A percentile compares a stretch with the other conserved stretches of the same genome.
Conservation (phyloP, 2,329 filamentous ascomycete species). For the Pseudogymnoascus pannorum region DNA sequence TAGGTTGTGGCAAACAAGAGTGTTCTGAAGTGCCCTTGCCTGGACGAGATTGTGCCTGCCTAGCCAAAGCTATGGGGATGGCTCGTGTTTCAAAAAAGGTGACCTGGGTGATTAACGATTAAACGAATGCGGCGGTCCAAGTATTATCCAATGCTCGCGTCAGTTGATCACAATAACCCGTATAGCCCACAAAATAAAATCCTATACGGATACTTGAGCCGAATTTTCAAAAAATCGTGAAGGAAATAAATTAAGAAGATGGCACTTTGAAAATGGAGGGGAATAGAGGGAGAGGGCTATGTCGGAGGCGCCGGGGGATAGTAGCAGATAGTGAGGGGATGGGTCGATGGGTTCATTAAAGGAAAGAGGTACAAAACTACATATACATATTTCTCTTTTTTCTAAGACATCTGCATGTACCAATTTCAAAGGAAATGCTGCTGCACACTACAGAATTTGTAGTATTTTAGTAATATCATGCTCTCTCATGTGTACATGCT, state of each 20-base stretch:
- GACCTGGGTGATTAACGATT: constrained; percentile 7
- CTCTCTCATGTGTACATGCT: not conserved
- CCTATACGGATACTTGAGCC: not conserved
- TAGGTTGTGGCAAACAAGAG: not conserved
- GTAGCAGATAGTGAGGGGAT: not conserved
- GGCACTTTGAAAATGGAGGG: not conserved
- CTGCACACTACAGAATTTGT: not conserved
- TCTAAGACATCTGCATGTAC: constrained; percentile 5
- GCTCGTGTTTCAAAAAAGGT: constrained; percentile 7
- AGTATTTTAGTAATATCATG: not conserved
- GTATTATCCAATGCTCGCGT: not conserved
- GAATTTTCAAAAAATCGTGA: not conserved
- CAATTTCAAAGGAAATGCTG: not conserved
- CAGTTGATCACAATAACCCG: not conserved
- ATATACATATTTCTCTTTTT: not conserved
- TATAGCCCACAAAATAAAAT: not conserved
- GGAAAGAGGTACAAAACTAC: constrained; percentile 2
- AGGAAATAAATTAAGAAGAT: not conserved
- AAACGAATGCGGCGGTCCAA: not conserved
- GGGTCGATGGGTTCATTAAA: not conserved
- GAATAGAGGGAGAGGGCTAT: constrained; percentile 3
- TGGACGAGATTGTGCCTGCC: constrained; percentile 7
- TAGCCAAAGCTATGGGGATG: not conserved
- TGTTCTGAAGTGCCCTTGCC: not conserved
- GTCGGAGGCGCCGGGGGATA: not conserved